Percentiles rank a stretch among this genome's conserved stretches.
Evolutionary conservation across 2,329 filamentous ascomycete genomes (phyloP).

Genomic region (Monilinia aucupariae): DNA sequence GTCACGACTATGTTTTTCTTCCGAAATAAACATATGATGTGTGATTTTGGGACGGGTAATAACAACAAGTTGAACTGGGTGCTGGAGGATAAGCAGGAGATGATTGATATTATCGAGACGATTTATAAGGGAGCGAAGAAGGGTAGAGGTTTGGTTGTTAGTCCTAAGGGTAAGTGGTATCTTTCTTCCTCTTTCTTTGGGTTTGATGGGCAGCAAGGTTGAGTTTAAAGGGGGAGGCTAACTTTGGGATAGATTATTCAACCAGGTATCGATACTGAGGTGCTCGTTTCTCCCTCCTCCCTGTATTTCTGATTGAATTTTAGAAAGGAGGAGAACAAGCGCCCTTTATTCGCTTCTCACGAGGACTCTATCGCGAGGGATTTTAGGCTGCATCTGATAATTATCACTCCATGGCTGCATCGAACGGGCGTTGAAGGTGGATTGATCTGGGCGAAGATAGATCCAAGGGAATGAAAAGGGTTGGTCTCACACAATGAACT

Average conservation of each 20-base stretch:
- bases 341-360: background rate
- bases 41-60: conserved; percentile 94
- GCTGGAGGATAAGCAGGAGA: conserved; percentile 93
- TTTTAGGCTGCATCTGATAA: background rate
- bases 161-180: conserved; percentile 62
- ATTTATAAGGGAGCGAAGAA: conserved; percentile 99
- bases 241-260: conserved; percentile 46
- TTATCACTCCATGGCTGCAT: background rate
- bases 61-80: conserved; percentile 99
- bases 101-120: conserved; percentile 97
- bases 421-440: conserved; percentile 15
- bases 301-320: no score
- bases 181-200: background rate
- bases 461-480: conserved; percentile 28
- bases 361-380: background rate
- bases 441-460: conserved; percentile 2
- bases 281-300: background rate
- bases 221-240: conserved; percentile 9
- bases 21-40: conserved; percentile 98
- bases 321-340: no score
- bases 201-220: no score
- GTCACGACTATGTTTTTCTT: conserved; percentile 98
- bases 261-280: conserved; percentile 62
- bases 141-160: conserved; percentile 90
- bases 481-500: conserved; percentile 36